Conservation (phyloP, 345 rosid species). For the Alliaria petiolata region DNA sequence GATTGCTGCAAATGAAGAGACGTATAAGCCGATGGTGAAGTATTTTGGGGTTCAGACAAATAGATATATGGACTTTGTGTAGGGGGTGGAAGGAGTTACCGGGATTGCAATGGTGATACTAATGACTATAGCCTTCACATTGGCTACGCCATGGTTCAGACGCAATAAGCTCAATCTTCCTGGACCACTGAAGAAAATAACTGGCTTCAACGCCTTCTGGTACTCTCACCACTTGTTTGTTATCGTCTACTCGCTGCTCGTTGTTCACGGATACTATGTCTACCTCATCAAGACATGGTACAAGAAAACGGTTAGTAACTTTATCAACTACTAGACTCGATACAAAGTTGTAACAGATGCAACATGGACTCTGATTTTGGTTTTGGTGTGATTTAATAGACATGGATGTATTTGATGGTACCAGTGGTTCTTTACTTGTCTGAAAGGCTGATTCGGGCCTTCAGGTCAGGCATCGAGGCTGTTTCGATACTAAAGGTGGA, state of each 20-base stretch:
- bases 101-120: conserved; percentile 62
- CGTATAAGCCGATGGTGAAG: conserved; percentile 50
- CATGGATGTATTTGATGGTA: conserved; percentile 78
- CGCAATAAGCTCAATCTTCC: conserved; percentile 55
- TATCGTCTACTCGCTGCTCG: conserved; percentile 61
- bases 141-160: conserved; percentile 75
- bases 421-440: conserved; percentile 53
- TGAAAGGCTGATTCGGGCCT: conserved; percentile 61
- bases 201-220: conserved; percentile 88
- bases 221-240: conserved; percentile 80
- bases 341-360: not conserved
- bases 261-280: conserved; percentile 58
- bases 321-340: not conserved
- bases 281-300: conserved; percentile 53
- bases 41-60: conserved; percentile 55
- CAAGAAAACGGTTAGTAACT: conserved; percentile 65
- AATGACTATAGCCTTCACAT: conserved; percentile 79
- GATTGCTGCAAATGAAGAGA: conserved; percentile 44
- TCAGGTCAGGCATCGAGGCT: conserved; percentile 65
- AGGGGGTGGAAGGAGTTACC: conserved; percentile 59
- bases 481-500: conserved; percentile 59
- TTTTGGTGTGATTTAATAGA: conserved; percentile 37
- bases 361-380: conserved; percentile 1
- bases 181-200: conserved; percentile 54
- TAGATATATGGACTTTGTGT: conserved; percentile 57